Percentiles rank a stretch among this genome's conserved stretches.
These are phyloP conservation scores for Populus pruinosa DNA, from an alignment of 345 rosid species.

Conservation along the genomic window DNA sequence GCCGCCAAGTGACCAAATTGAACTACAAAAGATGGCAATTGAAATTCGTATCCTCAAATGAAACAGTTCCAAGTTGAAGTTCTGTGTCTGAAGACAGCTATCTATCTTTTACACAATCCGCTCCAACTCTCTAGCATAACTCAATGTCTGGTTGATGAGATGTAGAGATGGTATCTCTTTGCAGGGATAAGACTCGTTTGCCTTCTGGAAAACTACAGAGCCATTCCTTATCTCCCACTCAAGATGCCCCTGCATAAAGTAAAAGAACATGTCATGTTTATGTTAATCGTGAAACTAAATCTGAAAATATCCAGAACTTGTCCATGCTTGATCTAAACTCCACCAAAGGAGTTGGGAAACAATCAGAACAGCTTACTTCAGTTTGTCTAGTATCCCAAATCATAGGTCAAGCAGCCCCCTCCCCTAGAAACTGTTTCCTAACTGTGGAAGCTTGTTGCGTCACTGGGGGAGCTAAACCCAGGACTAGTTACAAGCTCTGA, in stretches of 20 bases:
- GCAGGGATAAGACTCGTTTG: constrained; percentile 80
- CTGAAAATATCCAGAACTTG: not conserved
- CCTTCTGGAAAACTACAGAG: constrained; percentile 77
- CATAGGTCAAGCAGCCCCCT: not conserved
- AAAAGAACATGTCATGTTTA: not conserved
- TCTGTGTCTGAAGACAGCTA: not conserved
- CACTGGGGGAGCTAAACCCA: not conserved
- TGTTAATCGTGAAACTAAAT: not conserved
- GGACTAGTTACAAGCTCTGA: not conserved
- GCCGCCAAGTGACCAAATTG: not conserved
- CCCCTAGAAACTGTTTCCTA: not conserved
- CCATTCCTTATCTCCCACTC: constrained; percentile 93
- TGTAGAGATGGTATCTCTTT: constrained; percentile 97
- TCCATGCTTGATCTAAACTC: not conserved
- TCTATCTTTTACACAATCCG: constrained; percentile 63
- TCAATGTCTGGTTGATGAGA: constrained; percentile 94
- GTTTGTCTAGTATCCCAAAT: not conserved
- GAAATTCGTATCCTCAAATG: not conserved
- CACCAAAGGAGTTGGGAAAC: not conserved
- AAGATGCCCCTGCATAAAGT: constrained; percentile 65
- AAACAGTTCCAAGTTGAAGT: not conserved
- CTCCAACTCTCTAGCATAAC: constrained; percentile 97
- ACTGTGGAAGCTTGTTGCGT: not conserved
- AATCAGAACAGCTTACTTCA: not conserved
- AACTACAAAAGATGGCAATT: not conserved